phyloP scores from a whole-genome alignment of 129 eudicot species.

The Tagetes erecta region DNA sequence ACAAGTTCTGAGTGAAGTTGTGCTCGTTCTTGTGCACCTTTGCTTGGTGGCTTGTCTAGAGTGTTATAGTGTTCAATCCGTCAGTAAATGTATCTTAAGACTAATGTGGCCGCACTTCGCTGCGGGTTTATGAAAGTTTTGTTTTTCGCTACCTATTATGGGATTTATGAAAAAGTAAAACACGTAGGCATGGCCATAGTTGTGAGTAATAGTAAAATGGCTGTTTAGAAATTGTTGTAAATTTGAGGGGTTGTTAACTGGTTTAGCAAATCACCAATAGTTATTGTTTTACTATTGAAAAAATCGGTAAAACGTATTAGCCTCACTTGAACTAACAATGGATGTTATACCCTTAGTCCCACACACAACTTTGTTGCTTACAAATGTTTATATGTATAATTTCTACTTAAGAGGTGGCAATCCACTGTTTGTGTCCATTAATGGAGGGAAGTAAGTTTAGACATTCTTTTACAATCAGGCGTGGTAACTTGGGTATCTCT shows the following conservation, averaged over 20 bases:
- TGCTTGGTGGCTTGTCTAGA: too few species aligned
- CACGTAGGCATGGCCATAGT: background rate
- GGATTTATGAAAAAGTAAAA: background rate
- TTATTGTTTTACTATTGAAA: background rate
- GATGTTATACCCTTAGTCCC: background rate
- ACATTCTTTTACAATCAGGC: background rate
- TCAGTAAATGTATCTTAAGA: background rate
- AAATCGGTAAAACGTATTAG: background rate
- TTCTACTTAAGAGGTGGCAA: background rate
- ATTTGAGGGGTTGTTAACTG: background rate
- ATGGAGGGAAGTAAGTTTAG: background rate
- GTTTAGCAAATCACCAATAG: background rate
- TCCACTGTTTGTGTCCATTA: too few species aligned
- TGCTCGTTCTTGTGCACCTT: too few species aligned
- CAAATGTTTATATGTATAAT: conserved; percentile 4
- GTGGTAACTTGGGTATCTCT: background rate
- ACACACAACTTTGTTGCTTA: background rate
- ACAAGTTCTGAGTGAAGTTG: too few species aligned
- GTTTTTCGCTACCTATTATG: background rate
- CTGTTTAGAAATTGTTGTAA: background rate
- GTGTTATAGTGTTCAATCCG: background rate
- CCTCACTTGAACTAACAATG: background rate
- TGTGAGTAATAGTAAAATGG: background rate
- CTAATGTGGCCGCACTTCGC: background rate
- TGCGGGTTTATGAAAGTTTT: background rate